phyloP scores from a whole-genome alignment of 225 moss, liverwort and hornwort genomes.

The Pseudoscleropodium purum region DNA sequence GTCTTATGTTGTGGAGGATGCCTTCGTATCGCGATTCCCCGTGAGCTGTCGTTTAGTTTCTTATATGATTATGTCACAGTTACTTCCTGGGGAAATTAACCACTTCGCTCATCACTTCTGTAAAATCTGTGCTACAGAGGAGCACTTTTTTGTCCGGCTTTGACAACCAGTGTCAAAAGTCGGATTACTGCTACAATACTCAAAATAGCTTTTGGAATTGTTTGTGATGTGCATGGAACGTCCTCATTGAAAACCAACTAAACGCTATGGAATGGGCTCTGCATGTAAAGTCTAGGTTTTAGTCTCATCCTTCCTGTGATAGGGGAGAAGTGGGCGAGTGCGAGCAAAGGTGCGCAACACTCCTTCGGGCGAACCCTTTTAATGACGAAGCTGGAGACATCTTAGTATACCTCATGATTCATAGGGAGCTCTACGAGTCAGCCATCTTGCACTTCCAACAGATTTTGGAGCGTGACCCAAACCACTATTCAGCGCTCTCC shows the following conservation, averaged over 20 bases:
- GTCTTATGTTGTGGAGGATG: neutral
- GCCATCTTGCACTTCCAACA: constrained; percentile 80
- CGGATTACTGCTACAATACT: neutral
- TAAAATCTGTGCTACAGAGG: neutral
- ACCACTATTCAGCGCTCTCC: constrained; percentile 62
- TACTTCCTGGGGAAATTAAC: neutral
- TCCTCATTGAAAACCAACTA: neutral
- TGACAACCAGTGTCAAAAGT: neutral
- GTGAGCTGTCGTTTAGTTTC: neutral
- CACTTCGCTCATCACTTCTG: neutral
- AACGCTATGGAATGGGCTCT: neutral
- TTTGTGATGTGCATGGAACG: neutral
- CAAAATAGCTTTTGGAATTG: neutral
- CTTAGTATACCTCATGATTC: constrained; percentile 70
- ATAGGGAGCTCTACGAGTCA: constrained; percentile 63
- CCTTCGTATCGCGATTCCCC: neutral
- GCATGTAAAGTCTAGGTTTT: neutral
- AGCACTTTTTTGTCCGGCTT: neutral
- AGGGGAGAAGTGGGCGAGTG: constrained; percentile 78
- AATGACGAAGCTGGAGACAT: constrained; percentile 62
- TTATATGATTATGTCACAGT: neutral
- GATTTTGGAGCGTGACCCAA: constrained; percentile 68
- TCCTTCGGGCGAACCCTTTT: constrained; percentile 55
- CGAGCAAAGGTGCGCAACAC: constrained; percentile 59
- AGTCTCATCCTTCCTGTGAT: neutral